Evolutionary conservation across 129 eudicot genomes (phyloP).

Genomic region (Pulicaria dysenterica): DNA sequence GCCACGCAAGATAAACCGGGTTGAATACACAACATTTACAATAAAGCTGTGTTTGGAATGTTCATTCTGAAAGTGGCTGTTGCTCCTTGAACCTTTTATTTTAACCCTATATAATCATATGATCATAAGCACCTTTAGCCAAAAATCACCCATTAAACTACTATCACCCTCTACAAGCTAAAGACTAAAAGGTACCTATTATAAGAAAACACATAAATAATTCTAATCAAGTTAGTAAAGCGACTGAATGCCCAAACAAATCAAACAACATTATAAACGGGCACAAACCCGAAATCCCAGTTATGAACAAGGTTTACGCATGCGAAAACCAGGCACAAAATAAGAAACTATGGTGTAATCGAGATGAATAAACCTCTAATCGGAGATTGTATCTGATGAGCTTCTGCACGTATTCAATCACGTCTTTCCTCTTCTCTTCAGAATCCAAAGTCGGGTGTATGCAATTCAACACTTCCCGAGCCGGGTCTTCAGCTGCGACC

Average conservation of each 20-base stretch:
- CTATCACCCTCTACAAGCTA: not conserved
- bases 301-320: not conserved
- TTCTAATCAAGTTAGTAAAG: not conserved
- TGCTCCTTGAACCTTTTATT: not conserved
- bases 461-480: conserved; percentile 50
- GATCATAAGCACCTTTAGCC: not conserved
- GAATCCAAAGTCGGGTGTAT: conserved; percentile 71
- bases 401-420: conserved; percentile 62
- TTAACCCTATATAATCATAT: not conserved
- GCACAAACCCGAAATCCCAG: no score
- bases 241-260: no score
- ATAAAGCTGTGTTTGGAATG: no score
- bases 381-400: conserved; percentile 44
- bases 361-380: conserved; percentile 52
- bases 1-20: no score
- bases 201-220: not conserved
- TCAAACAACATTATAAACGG: no score
- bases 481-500: conserved; percentile 54
- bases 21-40: no score
- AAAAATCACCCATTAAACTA: not conserved
- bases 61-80: no score
- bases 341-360: not conserved
- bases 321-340: conserved; percentile 6
- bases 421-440: conserved; percentile 67
- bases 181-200: not conserved